These are phyloP conservation scores for Moesziomyces parantarcticus DNA, from an alignment of 1,284 basidiomycete species.

Conservation along the genomic window DNA sequence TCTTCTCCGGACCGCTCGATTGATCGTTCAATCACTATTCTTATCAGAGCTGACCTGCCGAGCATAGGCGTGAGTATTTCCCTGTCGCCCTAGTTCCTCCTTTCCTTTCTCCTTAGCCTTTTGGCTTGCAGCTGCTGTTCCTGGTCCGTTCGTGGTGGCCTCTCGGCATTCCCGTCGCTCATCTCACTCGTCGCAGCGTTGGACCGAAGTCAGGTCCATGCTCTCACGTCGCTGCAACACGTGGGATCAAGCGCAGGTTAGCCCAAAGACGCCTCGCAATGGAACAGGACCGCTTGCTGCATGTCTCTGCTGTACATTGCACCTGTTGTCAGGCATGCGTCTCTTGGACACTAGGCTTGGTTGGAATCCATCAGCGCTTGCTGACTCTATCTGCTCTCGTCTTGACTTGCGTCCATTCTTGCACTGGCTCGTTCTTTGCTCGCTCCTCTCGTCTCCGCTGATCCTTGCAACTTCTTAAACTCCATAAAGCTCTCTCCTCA, in stretches of 20 bases:
- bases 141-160: background rate
- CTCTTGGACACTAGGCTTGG: background rate
- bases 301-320: background rate
- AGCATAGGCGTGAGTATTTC: conserved; percentile 50
- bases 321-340: conserved; percentile 1
- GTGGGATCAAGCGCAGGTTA: background rate
- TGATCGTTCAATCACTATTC: conserved; percentile 45
- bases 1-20: conserved; percentile 48
- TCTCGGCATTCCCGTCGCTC: background rate
- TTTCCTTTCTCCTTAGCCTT: no score
- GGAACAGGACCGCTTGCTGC: background rate
- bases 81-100: background rate
- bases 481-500: conserved; percentile 3
- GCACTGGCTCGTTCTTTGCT: background rate
- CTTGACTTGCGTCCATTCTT: background rate
- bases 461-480: background rate
- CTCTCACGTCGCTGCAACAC: background rate
- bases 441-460: background rate
- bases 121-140: background rate
- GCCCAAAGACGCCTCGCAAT: background rate
- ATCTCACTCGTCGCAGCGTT: background rate
- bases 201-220: conserved; percentile 5
- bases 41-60: conserved; percentile 44
- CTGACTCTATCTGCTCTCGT: conserved; percentile 23
- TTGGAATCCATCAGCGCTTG: conserved; percentile 24